These are phyloP conservation scores for Aspergillus kassunensis DNA, from an alignment of 495 filamentous ascomycete genomes.

Conservation along the genomic window DNA sequence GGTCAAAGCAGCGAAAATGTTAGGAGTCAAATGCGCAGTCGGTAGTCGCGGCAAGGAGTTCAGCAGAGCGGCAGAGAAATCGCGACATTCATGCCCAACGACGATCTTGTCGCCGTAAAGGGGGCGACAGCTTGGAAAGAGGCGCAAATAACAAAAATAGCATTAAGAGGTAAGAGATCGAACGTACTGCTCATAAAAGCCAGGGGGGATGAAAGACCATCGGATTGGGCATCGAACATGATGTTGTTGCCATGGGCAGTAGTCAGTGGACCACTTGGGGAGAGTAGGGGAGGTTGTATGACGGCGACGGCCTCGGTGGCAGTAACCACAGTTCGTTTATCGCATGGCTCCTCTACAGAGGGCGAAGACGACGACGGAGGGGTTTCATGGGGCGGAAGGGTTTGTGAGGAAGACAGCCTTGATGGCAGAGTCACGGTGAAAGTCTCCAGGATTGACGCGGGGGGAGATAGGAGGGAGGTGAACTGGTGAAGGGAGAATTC, in stretches of 20 bases:
- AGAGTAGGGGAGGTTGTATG: conserved; percentile 21
- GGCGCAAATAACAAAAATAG: conserved; percentile 9
- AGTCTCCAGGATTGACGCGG: conserved; percentile 17
- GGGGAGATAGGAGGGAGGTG: not conserved
- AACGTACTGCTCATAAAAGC: conserved; percentile 38
- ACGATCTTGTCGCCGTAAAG: conserved; percentile 3
- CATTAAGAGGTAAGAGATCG: conserved; percentile 6
- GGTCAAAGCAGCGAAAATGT: conserved; percentile 11
- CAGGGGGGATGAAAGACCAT: conserved; percentile 29
- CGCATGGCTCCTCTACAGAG: conserved; percentile 24
- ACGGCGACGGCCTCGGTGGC: conserved; percentile 26
- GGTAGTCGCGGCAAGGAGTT: not conserved
- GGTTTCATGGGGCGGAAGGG: conserved; percentile 16
- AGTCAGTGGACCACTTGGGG: conserved; percentile 16
- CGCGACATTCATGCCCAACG: not conserved
- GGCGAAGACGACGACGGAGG: conserved; percentile 5
- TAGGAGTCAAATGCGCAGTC: conserved; percentile 6
- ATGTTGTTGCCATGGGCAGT: conserved; percentile 29
- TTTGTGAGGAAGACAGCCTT: not conserved
- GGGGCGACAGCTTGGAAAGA: not conserved
- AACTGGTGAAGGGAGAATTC: not conserved
- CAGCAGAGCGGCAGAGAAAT: not conserved
- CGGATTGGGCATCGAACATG: conserved; percentile 40
- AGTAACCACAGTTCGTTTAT: conserved; percentile 23
- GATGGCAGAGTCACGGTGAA: conserved; percentile 13